phyloP scores from a whole-genome alignment of 345 rosid genomes.

The Moricandia moricandioides region DNA sequence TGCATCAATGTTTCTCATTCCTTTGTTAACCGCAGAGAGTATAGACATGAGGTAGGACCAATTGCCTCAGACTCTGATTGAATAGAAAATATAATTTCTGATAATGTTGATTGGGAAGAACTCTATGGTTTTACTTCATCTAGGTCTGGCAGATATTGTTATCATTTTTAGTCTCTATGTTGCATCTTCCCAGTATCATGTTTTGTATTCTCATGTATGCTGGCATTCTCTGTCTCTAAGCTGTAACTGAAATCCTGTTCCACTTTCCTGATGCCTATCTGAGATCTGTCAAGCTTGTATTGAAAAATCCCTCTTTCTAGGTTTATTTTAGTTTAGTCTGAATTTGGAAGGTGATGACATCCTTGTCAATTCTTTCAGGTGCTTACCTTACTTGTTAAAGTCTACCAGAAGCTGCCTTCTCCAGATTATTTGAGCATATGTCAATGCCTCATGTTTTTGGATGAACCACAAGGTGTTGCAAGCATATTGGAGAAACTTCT shows the following conservation, averaged over 20 bases:
- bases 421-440: slow-evolving; percentile 95
- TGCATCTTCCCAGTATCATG: slow-evolving; percentile 1
- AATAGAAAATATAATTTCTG: background rate
- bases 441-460: slow-evolving; percentile 96
- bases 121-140: background rate
- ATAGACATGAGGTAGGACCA: slow-evolving; percentile 73
- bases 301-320: background rate
- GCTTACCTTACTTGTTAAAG: slow-evolving; percentile 82
- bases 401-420: slow-evolving; percentile 81
- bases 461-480: slow-evolving; percentile 85
- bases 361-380: slow-evolving; percentile 55
- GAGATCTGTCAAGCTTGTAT: background rate
- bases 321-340: background rate
- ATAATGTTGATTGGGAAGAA: slow-evolving; percentile 1
- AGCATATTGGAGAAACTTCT: slow-evolving; percentile 89
- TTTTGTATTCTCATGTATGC: background rate
- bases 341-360: slow-evolving; percentile 18
- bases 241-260: background rate
- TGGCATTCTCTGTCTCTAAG: background rate
- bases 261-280: background rate
- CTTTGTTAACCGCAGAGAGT: slow-evolving; percentile 84
- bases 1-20: slow-evolving; percentile 88
- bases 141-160: background rate
- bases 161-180: background rate
- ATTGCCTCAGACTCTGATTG: background rate